Percentiles rank a stretch among this genome's conserved stretches.
Evolutionary conservation across 2,329 filamentous ascomycete genomes (phyloP).

Genomic region (Fusarium clavum): DNA sequence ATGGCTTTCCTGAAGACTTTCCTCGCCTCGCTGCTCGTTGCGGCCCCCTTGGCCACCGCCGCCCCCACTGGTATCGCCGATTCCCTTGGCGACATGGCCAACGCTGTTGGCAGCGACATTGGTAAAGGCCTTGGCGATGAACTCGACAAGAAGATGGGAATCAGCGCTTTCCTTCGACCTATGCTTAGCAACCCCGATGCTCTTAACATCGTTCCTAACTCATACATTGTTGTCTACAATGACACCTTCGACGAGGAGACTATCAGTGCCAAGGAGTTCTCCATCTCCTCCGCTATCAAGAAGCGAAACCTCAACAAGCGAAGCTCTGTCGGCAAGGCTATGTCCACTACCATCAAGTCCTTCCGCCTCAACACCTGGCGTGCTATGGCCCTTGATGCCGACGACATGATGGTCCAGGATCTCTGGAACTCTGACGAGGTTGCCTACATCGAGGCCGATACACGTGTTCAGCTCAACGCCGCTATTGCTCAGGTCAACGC

Average conservation of each 20-base stretch:
- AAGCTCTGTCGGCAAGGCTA: slow-evolving; percentile 57
- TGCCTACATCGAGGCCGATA: slow-evolving; percentile 66
- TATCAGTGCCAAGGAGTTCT: slow-evolving; percentile 62
- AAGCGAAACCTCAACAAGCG: slow-evolving; percentile 69
- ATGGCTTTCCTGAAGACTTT: slow-evolving; percentile 47
- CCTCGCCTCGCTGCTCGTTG: slow-evolving; percentile 42
- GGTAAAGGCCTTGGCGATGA: slow-evolving; percentile 25
- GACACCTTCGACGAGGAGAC: slow-evolving; percentile 60
- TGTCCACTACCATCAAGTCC: slow-evolving; percentile 61
- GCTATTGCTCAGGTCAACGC: slow-evolving; percentile 65
- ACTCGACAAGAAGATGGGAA: slow-evolving; percentile 34
- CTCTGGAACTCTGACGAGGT: slow-evolving; percentile 63
- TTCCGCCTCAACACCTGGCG: slow-evolving; percentile 64
- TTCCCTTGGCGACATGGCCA: slow-evolving; percentile 33
- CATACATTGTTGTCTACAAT: slow-evolving; percentile 75
- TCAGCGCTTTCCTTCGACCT: slow-evolving; percentile 50
- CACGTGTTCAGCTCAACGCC: slow-evolving; percentile 57
- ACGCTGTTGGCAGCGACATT: slow-evolving; percentile 24
- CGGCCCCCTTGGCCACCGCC: slow-evolving; percentile 45
- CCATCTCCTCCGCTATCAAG: slow-evolving; percentile 61
- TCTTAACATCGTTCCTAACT: slow-evolving; percentile 63
- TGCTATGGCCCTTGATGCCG: slow-evolving; percentile 64
- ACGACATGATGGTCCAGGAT: slow-evolving; percentile 61
- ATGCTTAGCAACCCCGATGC: slow-evolving; percentile 63
- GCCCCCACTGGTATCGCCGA: slow-evolving; percentile 39